Base-by-base conservation (phyloP, 495 filamentous ascomycete species). In the Cladorrhinum samala region DNA sequence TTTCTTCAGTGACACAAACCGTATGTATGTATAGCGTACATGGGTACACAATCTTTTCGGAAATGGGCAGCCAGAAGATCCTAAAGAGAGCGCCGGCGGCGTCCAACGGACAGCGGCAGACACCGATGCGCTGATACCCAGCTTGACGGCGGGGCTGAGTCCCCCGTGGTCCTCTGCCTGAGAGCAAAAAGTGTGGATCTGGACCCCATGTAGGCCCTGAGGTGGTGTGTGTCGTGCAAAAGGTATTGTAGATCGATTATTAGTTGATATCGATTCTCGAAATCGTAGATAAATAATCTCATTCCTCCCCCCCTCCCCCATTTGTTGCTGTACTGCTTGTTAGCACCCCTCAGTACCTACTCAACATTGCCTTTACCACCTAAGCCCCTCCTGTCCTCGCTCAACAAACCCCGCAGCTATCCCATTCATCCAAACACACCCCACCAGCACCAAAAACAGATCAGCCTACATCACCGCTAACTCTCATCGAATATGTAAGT, bases 71-170 rank as follows among this genome's bases (percentile, higher is more conserved):
- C 39, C 39, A 41, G n/a, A 14, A 41, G n/a, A 41, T 8, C 4
- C 5, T 6, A 41, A 41, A 41, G n/a, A 41, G 11, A n/a, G 24
- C 17, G 7, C 17, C 17, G 42, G 45, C 24, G 19, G 23, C 4
- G 23, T 38, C 19, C 3, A 16, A 38, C 60, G 51, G 56, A 50
- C 54, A 44, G 50, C 55, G 59, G 55, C 59, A 53, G 55, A 58
- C 30, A 41, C 59, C 59, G 59, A 56, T 33, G 13, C 41, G 16
- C 18, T 41, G 21, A 20, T 39, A 20, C 14, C 51, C 43, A 6
- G 42, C 13, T 23, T 42, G 40, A 13, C 14, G 25, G 38, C 43
- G 54, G 54, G 49, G 54, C 54, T 56, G 49, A 56, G 49, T 38
- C 18, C 16, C 9, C 23, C 30, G n/a, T n/a, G n/a, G n/a, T 37